Evolutionary conservation across 1,284 basidiomycete species (phyloP), one percentile per base, ranked within the genome.

Genomic region (Anthracocystis walkeri): DNA sequence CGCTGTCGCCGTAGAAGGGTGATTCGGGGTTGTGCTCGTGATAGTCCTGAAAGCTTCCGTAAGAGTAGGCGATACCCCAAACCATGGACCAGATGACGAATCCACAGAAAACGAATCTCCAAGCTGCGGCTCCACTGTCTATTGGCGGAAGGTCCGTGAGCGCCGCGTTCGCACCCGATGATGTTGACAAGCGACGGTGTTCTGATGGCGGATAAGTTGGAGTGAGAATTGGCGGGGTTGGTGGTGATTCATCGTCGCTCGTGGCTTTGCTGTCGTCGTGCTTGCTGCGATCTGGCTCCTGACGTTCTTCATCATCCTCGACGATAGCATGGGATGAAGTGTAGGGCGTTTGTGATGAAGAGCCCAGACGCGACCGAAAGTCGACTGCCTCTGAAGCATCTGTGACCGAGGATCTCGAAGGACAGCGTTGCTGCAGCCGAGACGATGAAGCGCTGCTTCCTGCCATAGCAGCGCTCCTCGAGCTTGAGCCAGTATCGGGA

Each of bases 41-140:
- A 57, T 79, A 84, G 42, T 79, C 73, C 38, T 82, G 80, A 40
- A 77, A 83, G 52, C 70, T 62, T 29, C 82, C 82, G 51, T 77
- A 83, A 2, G 77, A 65, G 60, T 79, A 74, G 29, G 66, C 58
- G 33, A 64, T 46, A 10, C 77, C 77, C 74, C 74, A 76, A 11
- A 73, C 69, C 61, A 76, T 70, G 44, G 71, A 58, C 63, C 66
- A 67, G 29, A 72, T 61, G 18, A 58, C 41, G 33, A 67, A 72
- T 3, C 58, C 57, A 18, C 56, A 58, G 8, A 38, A 29, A 2
- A 76, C 16, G 33, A 77, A 77, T 6, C 55, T 50, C 55, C 59
- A 71, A 25, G 68, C 68, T 40, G 65, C 65, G 18, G 59, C 12
- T 27, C 65, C 59, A 5, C 41, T 21, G 51, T 68, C 65, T 44